Conservation (phyloP, 2,329 filamentous ascomycete genomes). For the Fusarium beomiforme region DNA sequence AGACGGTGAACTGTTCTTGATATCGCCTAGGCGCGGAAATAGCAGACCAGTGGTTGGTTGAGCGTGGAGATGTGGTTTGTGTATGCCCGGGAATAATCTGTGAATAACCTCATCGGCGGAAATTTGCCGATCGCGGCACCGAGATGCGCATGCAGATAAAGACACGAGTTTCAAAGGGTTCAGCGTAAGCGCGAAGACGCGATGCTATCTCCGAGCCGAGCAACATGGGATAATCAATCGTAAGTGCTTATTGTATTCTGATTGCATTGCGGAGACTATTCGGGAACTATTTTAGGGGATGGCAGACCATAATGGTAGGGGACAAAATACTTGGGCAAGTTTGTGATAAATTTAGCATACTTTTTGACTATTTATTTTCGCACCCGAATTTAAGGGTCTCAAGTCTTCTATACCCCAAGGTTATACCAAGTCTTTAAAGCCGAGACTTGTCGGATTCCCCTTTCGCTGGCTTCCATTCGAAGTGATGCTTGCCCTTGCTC, state of each 20-base stretch:
- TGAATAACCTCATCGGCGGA: conserved; percentile 14
- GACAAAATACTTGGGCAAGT: no score
- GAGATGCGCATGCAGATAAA: rapidly evolving
- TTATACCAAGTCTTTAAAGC: neutral
- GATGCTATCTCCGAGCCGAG: neutral
- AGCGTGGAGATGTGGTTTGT: neutral
- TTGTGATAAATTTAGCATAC: neutral
- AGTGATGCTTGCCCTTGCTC: neutral
- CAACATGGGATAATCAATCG: neutral
- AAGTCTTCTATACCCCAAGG: rapidly evolving
- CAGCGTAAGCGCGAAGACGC: neutral
- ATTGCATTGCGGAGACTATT: neutral
- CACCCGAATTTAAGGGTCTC: rapidly evolving
- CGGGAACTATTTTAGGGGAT: neutral
- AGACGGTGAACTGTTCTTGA: neutral
- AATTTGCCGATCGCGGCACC: conserved; percentile 16
- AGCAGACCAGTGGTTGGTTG: neutral
- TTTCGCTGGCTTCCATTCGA: neutral
- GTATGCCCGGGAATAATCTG: neutral
- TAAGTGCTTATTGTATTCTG: neutral
- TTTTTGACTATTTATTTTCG: neutral
- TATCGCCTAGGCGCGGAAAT: neutral
- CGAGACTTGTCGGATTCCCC: neutral
- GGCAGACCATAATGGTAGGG: no score
- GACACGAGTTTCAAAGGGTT: neutral